Evolutionary conservation across 352 stramenopile species (phyloP).

Genomic region (Pythium chondricola): DNA sequence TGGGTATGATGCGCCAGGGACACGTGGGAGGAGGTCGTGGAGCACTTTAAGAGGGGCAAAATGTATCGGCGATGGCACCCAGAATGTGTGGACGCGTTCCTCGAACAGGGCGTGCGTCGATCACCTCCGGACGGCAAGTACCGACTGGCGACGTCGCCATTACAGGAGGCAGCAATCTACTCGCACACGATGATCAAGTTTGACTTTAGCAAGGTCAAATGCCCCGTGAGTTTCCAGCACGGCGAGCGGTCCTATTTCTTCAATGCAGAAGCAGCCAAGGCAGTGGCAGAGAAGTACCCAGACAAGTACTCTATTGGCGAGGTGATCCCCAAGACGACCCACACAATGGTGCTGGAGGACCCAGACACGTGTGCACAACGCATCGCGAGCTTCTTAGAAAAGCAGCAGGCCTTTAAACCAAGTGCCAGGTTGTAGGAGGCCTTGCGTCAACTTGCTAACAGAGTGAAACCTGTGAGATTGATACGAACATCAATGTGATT

Average conservation of each 20-base stretch:
- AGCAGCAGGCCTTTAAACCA: slow-evolving; percentile 8
- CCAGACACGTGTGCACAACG: slow-evolving; percentile 24
- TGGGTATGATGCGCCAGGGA: slow-evolving; percentile 5
- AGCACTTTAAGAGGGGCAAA: slow-evolving; percentile 15
- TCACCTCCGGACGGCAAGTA: slow-evolving; percentile 4
- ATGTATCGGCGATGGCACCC: slow-evolving; percentile 12
- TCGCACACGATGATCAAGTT: slow-evolving; percentile 6
- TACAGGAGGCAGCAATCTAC: slow-evolving; percentile 16
- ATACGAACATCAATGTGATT: neutral
- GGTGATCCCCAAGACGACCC: slow-evolving; percentile 9
- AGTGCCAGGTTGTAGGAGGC: neutral
- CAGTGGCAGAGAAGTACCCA: neutral
- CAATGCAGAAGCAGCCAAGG: slow-evolving; percentile 1
- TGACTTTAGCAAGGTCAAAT: slow-evolving; percentile 4
- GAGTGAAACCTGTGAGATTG: too few species aligned
- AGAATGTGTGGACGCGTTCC: slow-evolving; percentile 11
- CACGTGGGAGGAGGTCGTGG: slow-evolving; percentile 13
- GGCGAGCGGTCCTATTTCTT: slow-evolving; percentile 13
- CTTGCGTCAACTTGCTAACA: neutral
- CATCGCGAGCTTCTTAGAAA: slow-evolving; percentile 20
- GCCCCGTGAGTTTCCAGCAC: slow-evolving; percentile 10
- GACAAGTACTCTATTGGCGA: slow-evolving; percentile 7
- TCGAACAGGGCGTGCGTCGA: slow-evolving; percentile 8
- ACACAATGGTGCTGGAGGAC: slow-evolving; percentile 21
- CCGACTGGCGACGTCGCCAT: slow-evolving; percentile 10